phyloP scores from a whole-genome alignment of 1,284 basidiomycete species.

The Chondrostereum purpureum region DNA sequence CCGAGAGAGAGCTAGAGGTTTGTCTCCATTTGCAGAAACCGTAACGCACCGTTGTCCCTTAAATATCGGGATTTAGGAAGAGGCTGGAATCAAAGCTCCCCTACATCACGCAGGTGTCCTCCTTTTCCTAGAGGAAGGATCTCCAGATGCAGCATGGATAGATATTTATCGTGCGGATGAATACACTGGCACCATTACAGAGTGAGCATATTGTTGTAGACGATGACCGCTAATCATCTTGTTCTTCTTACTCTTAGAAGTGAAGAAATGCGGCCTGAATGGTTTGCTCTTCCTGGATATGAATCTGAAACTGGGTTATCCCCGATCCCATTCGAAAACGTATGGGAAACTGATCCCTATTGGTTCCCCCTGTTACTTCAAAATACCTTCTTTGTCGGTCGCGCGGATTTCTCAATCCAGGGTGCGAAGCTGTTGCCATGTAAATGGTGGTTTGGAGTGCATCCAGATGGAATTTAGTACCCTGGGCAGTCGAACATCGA shows the following conservation, averaged over 20 bases:
- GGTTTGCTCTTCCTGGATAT: conserved; percentile 41
- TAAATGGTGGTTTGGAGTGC: conserved; percentile 55
- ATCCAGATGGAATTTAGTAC: no score
- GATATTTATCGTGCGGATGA: conserved; percentile 55
- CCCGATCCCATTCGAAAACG: conserved; percentile 45
- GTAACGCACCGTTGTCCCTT: neutral
- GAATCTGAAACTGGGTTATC: conserved; percentile 14
- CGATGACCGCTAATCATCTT: neutral
- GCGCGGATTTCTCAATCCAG: conserved; percentile 44
- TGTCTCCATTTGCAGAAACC: neutral
- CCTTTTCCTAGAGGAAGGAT: conserved; percentile 47
- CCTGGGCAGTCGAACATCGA: no score
- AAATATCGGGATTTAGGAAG: conserved; percentile 48
- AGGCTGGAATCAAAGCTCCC: conserved; percentile 62
- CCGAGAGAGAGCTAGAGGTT: conserved; percentile 59
- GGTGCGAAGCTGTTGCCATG: conserved; percentile 28
- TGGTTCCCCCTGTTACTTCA: conserved; percentile 56
- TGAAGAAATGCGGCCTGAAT: conserved; percentile 66
- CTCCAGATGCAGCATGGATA: conserved; percentile 57
- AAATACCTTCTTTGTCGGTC: conserved; percentile 42
- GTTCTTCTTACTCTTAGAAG: conserved; percentile 35
- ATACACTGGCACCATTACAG: conserved; percentile 47
- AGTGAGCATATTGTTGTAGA: conserved; percentile 35
- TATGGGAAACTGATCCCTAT: conserved; percentile 61
- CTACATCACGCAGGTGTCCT: conserved; percentile 54